Conservation (phyloP, 805 yeast genomes). For the Nematodospora valgi region DNA sequence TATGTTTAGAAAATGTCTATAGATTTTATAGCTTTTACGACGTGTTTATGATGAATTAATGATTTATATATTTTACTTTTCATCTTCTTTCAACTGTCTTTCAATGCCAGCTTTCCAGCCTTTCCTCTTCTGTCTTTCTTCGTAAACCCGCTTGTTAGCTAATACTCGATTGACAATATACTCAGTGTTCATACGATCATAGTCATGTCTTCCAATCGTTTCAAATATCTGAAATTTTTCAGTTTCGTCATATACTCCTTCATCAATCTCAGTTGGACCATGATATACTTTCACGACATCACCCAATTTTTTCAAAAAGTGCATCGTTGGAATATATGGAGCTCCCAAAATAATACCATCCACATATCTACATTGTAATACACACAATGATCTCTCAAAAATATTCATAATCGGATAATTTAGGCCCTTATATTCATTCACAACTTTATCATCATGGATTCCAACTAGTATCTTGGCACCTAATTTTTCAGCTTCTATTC, state of each 20-base stretch:
- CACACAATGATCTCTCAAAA: slow-evolving; percentile 82
- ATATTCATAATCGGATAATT: slow-evolving; percentile 84
- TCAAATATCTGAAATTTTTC: slow-evolving; percentile 32
- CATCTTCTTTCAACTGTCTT: slow-evolving; percentile 18
- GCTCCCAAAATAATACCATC: slow-evolving; percentile 76
- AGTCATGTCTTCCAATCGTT: slow-evolving; percentile 52
- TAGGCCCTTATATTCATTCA: slow-evolving; percentile 54
- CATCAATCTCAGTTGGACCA: slow-evolving; percentile 50
- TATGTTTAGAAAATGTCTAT: no score
- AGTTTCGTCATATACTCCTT: slow-evolving; percentile 28
- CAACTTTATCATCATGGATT: slow-evolving; percentile 55
- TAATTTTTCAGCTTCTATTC: slow-evolving; percentile 24
- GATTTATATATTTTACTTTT: slow-evolving; percentile 3
- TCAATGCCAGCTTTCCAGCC: slow-evolving; percentile 69
- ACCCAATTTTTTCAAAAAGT: slow-evolving; percentile 39
- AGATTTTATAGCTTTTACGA: no score
- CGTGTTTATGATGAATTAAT: no score
- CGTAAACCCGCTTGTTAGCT: slow-evolving; percentile 63
- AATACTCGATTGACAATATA: slow-evolving; percentile 76
- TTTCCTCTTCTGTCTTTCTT: slow-evolving; percentile 82
- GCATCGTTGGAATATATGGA: slow-evolving; percentile 47
- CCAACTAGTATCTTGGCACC: slow-evolving; percentile 62
- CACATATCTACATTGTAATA: slow-evolving; percentile 80
- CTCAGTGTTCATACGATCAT: slow-evolving; percentile 61
- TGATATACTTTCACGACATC: slow-evolving; percentile 44